Percentiles rank a stretch among this genome's conserved stretches.
Conservation (phyloP, 1,284 basidiomycete species). For the Ganoderma multipileum region DNA sequence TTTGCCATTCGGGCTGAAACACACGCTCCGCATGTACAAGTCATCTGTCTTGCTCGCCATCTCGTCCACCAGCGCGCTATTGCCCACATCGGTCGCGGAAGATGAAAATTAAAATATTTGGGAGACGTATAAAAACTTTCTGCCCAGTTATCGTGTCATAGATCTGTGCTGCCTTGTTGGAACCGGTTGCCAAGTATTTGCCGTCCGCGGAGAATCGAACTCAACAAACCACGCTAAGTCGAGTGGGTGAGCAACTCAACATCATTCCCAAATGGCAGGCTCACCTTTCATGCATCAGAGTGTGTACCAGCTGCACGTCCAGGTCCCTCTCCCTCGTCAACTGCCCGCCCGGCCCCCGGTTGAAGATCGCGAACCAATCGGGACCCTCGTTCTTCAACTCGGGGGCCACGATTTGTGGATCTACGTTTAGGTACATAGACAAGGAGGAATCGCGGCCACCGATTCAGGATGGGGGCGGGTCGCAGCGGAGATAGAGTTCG, state of each 20-base stretch:
- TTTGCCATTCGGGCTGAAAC: conserved; percentile 74
- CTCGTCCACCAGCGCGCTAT: conserved; percentile 65
- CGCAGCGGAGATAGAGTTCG: conserved; percentile 14
- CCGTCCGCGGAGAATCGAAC: conserved; percentile 92
- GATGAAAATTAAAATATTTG: not conserved
- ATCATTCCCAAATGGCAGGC: conserved; percentile 33
- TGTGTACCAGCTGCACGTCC: conserved; percentile 92
- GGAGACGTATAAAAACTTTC: conserved; percentile 61
- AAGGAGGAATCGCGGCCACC: conserved; percentile 20
- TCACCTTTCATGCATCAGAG: conserved; percentile 91
- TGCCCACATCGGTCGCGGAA: not conserved
- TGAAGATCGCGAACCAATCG: conserved; percentile 98
- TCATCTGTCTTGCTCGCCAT: conserved; percentile 59
- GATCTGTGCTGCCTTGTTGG: conserved; percentile 90
- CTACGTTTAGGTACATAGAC: conserved; percentile 42
- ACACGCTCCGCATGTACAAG: conserved; percentile 73
- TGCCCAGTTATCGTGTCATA: conserved; percentile 87
- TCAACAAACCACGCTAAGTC: conserved; percentile 84
- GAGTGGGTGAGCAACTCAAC: conserved; percentile 13
- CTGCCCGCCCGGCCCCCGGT: conserved; percentile 47
- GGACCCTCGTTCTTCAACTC: conserved; percentile 81
- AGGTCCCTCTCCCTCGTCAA: conserved; percentile 69
- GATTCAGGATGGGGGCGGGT: conserved; percentile 26
- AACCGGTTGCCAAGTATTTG: conserved; percentile 89
- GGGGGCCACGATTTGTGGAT: conserved; percentile 53